These are phyloP conservation scores for Xylaria grammica DNA, from an alignment of 495 filamentous ascomycete genomes.

Conservation along the genomic window DNA sequence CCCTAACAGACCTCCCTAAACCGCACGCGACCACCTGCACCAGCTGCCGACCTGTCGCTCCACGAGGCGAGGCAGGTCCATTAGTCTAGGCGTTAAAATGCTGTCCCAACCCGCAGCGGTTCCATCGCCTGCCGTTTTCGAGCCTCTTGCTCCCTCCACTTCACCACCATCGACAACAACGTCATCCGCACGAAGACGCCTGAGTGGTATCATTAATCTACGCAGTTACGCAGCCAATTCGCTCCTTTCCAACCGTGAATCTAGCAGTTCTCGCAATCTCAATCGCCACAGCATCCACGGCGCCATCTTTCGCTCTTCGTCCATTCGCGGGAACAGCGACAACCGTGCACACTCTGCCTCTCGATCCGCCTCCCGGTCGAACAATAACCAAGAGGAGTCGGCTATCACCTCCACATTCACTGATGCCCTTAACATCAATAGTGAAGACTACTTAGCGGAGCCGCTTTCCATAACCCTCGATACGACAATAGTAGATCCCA, in stretches of 20 bases:
- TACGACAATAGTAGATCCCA: conserved; percentile 41
- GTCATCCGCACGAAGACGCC: conserved; percentile 56
- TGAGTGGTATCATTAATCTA: conserved; percentile 76
- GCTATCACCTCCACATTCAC: conserved; percentile 12
- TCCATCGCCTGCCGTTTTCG: conserved; percentile 19
- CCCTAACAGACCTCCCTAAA: not conserved
- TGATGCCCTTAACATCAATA: conserved; percentile 16
- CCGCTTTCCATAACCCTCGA: conserved; percentile 10
- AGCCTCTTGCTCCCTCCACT: conserved; percentile 30
- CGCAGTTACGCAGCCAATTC: conserved; percentile 60
- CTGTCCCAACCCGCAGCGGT: conserved; percentile 20
- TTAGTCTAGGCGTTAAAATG: conserved; percentile 19
- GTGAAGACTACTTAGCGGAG: conserved; percentile 2
- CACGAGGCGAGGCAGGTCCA: conserved; percentile 7
- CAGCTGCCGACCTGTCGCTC: conserved; percentile 14
- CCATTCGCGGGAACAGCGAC: conserved; percentile 12
- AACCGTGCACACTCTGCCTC: conserved; percentile 7
- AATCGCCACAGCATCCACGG: conserved; percentile 26
- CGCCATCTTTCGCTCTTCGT: conserved; percentile 17
- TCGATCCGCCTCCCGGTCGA: conserved; percentile 1
- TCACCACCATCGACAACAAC: conserved; percentile 49
- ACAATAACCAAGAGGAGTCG: conserved; percentile 14
- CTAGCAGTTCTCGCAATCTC: conserved; percentile 50
- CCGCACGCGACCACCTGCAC: conserved; percentile 18
- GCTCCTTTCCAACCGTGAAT: conserved; percentile 21